Percentiles rank a stretch among this genome's conserved stretches.
phyloP scores from a whole-genome alignment of 352 stramenopile species.

The Globisporangium perplexum region DNA sequence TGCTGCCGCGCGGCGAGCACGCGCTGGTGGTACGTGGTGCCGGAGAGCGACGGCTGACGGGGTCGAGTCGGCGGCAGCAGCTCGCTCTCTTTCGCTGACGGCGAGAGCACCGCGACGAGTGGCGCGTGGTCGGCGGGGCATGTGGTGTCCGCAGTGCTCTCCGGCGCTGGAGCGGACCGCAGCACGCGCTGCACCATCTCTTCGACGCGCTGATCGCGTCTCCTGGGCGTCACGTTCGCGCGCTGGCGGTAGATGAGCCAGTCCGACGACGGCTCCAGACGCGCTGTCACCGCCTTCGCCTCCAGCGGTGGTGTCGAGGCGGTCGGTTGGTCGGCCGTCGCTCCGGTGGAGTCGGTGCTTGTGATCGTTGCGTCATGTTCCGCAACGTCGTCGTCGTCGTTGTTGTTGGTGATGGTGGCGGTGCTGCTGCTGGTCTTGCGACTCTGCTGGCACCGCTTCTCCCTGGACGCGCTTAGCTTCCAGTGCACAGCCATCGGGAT shows the following conservation, averaged over 20 bases:
- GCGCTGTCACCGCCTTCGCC: slow-evolving; percentile 12
- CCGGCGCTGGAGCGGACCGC: slow-evolving; percentile 3
- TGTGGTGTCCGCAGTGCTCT: not conserved
- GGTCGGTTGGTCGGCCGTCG: no score
- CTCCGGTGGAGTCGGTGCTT: not conserved
- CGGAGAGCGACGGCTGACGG: slow-evolving; percentile 23
- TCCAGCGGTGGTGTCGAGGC: slow-evolving; percentile 5
- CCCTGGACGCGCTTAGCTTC: slow-evolving; percentile 2
- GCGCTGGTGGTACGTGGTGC: slow-evolving; percentile 34
- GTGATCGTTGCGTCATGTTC: not conserved
- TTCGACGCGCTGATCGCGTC: slow-evolving; percentile 39
- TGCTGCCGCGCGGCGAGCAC: slow-evolving; percentile 19
- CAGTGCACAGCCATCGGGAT: not conserved
- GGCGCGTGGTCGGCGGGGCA: not conserved
- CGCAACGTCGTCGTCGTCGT: not conserved
- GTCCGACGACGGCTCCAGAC: slow-evolving; percentile 33
- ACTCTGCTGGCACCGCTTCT: not conserved
- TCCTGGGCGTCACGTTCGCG: slow-evolving; percentile 26
- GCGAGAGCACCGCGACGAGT: not conserved
- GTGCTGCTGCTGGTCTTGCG: not conserved
- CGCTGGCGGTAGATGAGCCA: slow-evolving; percentile 62
- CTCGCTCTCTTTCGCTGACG: slow-evolving; percentile 8
- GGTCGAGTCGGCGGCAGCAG: slow-evolving; percentile 14
- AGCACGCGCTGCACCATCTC: slow-evolving; percentile 31
- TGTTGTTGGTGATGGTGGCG: no score